Conservation (phyloP, 2,329 filamentous ascomycete species). For the Helotiales sp. region DNA sequence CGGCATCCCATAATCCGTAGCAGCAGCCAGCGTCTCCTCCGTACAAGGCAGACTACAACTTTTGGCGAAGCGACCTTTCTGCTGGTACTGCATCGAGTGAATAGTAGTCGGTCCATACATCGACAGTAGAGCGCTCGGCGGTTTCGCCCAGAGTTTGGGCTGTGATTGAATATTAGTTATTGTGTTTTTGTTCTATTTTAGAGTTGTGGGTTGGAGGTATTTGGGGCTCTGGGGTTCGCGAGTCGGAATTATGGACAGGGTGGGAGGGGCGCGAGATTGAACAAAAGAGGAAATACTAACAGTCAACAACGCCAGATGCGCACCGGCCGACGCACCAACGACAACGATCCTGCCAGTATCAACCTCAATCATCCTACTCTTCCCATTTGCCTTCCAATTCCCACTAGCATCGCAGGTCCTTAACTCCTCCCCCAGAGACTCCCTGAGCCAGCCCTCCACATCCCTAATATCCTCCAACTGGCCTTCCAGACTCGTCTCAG, state of each 20-base stretch:
- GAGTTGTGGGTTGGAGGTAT: no score
- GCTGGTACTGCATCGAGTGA: conserved; percentile 14
- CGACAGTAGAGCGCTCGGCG: conserved; percentile 24
- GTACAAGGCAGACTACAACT: conserved; percentile 12
- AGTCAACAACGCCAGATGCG: conserved; percentile 29
- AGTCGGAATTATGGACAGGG: no score
- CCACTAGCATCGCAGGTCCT: neutral
- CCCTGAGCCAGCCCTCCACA: conserved; percentile 30
- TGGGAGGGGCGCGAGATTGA: neutral
- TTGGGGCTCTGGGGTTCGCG: no score
- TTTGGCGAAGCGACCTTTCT: conserved; percentile 17
- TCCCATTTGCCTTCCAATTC: neutral
- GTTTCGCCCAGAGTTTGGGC: conserved; percentile 30
- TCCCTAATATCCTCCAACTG: conserved; percentile 29
- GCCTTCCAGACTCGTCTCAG: conserved; percentile 24
- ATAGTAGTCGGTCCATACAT: conserved; percentile 31
- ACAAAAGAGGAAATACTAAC: conserved; percentile 13
- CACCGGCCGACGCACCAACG: conserved; percentile 28
- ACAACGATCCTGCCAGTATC: conserved; percentile 26
- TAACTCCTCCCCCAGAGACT: conserved; percentile 16
- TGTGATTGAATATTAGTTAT: neutral
- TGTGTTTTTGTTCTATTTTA: no score
- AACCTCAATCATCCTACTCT: neutral
- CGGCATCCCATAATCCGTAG: conserved; percentile 18
- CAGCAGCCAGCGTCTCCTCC: conserved; percentile 18